These are phyloP conservation scores for Trichophaea hybrida DNA, from an alignment of 2,329 filamentous ascomycete species.

Conservation along the genomic window DNA sequence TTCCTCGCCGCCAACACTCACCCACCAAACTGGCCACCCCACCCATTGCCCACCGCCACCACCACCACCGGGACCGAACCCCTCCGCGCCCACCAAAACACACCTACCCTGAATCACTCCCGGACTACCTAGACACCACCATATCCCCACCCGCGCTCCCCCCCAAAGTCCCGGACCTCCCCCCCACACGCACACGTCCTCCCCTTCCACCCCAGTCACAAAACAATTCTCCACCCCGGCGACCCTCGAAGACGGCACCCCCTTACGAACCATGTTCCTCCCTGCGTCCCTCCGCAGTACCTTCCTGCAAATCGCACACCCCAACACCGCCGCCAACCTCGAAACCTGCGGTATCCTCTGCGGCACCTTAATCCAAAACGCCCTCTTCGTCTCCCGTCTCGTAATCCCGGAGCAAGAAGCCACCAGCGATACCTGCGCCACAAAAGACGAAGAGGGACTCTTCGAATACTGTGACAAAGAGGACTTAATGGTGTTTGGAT, in stretches of 20 bases:
- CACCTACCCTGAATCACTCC: not conserved
- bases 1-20: conserved; percentile 12
- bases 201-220: conserved; percentile 33
- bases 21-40: not conserved
- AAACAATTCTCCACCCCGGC: conserved; percentile 74
- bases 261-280: conserved; percentile 76
- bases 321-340: conserved; percentile 67
- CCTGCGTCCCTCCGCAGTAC: conserved; percentile 56
- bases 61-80: conserved; percentile 13
- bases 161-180: conserved; percentile 28
- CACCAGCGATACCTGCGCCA: conserved; percentile 90
- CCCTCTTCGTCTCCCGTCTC: conserved; percentile 75
- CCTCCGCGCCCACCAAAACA: conserved; percentile 2
- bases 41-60: conserved; percentile 6
- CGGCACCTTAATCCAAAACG: conserved; percentile 80
- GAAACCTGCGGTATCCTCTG: conserved; percentile 94
- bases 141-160: conserved; percentile 12
- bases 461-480: conserved; percentile 81
- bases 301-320: conserved; percentile 59
- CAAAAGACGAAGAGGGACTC: conserved; percentile 66
- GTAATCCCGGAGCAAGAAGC: conserved; percentile 82
- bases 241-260: conserved; percentile 76
- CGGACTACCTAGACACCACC: conserved; percentile 1
- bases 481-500: conserved; percentile 74
- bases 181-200: conserved; percentile 19